Conservation (phyloP, 1,139 yeast genomes). For the Cylindricascospora bacillispora region DNA sequence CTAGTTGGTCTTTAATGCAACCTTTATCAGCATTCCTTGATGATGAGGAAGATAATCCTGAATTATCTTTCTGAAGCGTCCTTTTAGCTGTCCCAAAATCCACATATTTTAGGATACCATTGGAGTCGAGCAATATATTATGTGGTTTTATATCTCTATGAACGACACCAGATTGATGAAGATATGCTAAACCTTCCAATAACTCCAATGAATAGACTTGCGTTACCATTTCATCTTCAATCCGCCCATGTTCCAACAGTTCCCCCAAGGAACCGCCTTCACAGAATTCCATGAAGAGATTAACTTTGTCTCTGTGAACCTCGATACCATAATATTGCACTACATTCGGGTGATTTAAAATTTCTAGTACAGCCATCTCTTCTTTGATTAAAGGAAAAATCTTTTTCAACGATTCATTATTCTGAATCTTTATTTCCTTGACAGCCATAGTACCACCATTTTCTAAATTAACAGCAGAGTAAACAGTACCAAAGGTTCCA, state of each 20-base stretch:
- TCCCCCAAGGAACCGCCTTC: conserved; percentile 87
- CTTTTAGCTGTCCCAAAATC: conserved; percentile 90
- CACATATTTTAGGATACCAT: conserved; percentile 83
- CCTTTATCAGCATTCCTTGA: not conserved
- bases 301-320: conserved; percentile 87
- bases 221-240: conserved; percentile 83
- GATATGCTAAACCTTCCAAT: conserved; percentile 86
- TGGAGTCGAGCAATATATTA: conserved; percentile 73
- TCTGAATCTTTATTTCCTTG: conserved; percentile 81
- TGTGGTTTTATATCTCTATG: conserved; percentile 94
- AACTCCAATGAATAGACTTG: conserved; percentile 83
- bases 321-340: conserved; percentile 94
- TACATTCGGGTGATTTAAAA: conserved; percentile 86
- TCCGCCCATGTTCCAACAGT: conserved; percentile 71
- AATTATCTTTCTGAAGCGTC: not conserved
- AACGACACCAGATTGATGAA: conserved; percentile 84
- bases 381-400: conserved; percentile 81
- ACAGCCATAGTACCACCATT: conserved; percentile 96
- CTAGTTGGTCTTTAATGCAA: not conserved
- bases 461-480: conserved; percentile 79
- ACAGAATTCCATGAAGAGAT: conserved; percentile 91
- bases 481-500: conserved; percentile 88
- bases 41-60: not conserved
- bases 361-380: conserved; percentile 90
- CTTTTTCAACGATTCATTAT: conserved; percentile 67